These are phyloP conservation scores for Saccharum officinarum DNA, from an alignment of 176 grass and related monocot species.

Conservation along the genomic window DNA sequence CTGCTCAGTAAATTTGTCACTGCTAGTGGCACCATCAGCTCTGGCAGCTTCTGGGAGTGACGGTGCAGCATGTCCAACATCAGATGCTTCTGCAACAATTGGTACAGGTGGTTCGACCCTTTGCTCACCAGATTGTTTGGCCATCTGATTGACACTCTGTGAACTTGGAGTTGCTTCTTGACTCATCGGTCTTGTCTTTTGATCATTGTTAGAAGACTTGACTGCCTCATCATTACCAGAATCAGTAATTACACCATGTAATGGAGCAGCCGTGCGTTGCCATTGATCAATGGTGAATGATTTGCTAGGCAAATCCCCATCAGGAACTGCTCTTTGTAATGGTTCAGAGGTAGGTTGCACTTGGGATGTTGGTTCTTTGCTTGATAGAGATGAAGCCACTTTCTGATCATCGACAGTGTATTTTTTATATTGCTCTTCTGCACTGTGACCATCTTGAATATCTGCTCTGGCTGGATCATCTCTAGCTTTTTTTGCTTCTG, in stretches of 20 bases:
- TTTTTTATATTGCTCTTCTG: slow-evolving; percentile 26
- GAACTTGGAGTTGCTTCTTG: neutral
- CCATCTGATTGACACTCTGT: slow-evolving; percentile 18
- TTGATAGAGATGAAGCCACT: slow-evolving; percentile 5
- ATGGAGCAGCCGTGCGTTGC: neutral
- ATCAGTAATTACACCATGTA: slow-evolving; percentile 15
- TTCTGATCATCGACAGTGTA: slow-evolving; percentile 32
- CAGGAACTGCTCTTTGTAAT: slow-evolving; percentile 22
- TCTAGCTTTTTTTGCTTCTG: slow-evolving; percentile 17
- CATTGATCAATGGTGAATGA: slow-evolving; percentile 33
- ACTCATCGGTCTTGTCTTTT: slow-evolving; percentile 24
- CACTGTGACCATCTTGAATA: slow-evolving; percentile 13
- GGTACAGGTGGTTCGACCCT: slow-evolving; percentile 17
- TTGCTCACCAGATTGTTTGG: slow-evolving; percentile 22
- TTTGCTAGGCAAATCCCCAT: slow-evolving; percentile 28
- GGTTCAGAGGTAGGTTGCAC: slow-evolving; percentile 13
- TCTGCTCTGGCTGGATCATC: slow-evolving; percentile 24
- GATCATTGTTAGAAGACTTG: slow-evolving; percentile 25
- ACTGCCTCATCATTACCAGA: slow-evolving; percentile 13
- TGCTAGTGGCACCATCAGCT: neutral
- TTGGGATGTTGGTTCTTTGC: slow-evolving; percentile 28
- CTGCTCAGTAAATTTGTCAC: slow-evolving; percentile 9
- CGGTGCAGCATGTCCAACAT: slow-evolving; percentile 2
- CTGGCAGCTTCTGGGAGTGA: neutral
- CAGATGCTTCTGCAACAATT: slow-evolving; percentile 16